These are phyloP conservation scores for Penicillium occitanis DNA, from an alignment of 2,329 filamentous ascomycete genomes.

Conservation along the genomic window DNA sequence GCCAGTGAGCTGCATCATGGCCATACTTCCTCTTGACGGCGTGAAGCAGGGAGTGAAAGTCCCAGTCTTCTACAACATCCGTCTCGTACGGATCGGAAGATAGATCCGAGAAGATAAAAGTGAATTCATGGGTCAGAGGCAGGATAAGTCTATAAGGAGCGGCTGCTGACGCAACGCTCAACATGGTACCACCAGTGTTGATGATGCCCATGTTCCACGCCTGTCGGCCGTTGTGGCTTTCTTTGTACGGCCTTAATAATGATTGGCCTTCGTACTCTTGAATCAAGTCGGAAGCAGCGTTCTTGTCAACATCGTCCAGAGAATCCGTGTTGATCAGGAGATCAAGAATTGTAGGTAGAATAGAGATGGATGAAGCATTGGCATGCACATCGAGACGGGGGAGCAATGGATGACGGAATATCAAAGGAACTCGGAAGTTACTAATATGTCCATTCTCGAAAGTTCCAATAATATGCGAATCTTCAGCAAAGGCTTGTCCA, in stretches of 20 bases:
- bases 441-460: conserved; percentile 48
- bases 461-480: conserved; percentile 39
- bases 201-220: conserved; percentile 39
- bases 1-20: conserved; percentile 38
- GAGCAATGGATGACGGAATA: conserved; percentile 47
- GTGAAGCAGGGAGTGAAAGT: conserved; percentile 29
- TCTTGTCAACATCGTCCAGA: conserved; percentile 33
- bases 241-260: conserved; percentile 44
- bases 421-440: conserved; percentile 47
- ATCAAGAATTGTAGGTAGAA: conserved; percentile 50
- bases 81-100: conserved; percentile 37
- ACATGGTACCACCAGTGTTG: conserved; percentile 48
- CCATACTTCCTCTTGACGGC: conserved; percentile 31
- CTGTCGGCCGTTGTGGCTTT: conserved; percentile 34
- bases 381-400: conserved; percentile 43
- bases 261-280: conserved; percentile 51
- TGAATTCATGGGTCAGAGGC: conserved; percentile 71
- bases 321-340: conserved; percentile 45
- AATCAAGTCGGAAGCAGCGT: conserved; percentile 42
- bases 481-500: conserved; percentile 47
- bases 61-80: conserved; percentile 35
- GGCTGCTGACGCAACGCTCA: conserved; percentile 72
- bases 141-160: conserved; percentile 69
- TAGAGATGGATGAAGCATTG: conserved; percentile 45
- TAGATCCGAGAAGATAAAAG: conserved; percentile 39